Conservation (phyloP, 169 alveolate genomes). For the Eimeria maxima region DNA sequence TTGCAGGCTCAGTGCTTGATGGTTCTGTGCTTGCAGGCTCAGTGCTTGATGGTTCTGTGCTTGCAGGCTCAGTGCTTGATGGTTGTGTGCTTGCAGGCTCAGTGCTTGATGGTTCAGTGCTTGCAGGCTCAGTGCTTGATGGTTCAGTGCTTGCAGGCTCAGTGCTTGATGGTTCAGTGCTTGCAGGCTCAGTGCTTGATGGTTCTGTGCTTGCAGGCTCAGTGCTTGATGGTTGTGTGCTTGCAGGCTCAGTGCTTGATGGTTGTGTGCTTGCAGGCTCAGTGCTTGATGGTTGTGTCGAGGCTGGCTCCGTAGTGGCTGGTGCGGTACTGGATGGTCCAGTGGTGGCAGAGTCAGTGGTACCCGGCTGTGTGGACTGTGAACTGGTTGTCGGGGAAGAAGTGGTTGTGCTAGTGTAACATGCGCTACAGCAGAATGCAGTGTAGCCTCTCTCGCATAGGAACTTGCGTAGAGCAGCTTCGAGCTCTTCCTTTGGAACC, state of each 20-base stretch:
- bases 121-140: not conserved
- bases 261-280: not conserved
- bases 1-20: not conserved
- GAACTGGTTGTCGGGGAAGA: not conserved
- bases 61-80: not conserved
- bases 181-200: not conserved
- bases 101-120: not conserved
- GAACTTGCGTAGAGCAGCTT: slow-evolving; percentile 20
- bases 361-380: not conserved
- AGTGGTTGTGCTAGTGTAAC: slow-evolving; percentile 16
- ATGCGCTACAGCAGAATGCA: slow-evolving; percentile 56
- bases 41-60: not conserved
- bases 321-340: not conserved
- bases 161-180: not conserved
- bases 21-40: not conserved
- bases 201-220: not conserved
- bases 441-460: slow-evolving; percentile 15
- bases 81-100: not conserved
- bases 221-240: not conserved
- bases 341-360: slow-evolving; percentile 29
- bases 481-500: not conserved
- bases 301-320: slow-evolving; percentile 12
- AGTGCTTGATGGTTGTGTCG: not conserved
- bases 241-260: not conserved
- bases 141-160: not conserved